Conservation (phyloP, 805 yeast genomes). For the Blastobotrys parvus region DNA sequence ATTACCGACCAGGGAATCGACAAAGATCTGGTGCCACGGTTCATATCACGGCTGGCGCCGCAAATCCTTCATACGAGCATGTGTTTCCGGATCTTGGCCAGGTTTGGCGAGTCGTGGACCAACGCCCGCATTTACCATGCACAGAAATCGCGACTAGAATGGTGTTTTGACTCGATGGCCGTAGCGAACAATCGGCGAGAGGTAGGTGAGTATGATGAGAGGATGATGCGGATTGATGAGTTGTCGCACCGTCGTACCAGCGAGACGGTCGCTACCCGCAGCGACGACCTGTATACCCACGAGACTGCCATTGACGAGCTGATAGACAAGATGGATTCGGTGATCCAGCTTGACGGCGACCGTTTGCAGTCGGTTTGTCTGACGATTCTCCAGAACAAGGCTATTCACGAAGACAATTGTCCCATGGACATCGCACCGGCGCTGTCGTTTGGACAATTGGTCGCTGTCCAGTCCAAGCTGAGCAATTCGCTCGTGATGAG, state of each 20-base stretch:
- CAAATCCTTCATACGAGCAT: background rate
- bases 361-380: background rate
- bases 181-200: background rate
- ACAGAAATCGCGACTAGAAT: background rate
- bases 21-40: too few species aligned
- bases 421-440: background rate
- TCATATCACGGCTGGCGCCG: background rate
- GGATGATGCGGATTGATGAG: background rate
- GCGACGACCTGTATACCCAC: background rate
- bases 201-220: background rate
- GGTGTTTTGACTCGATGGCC: slow-evolving; percentile 1
- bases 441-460: background rate
- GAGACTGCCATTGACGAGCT: background rate
- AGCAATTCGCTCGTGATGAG: slow-evolving; percentile 2
- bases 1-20: background rate
- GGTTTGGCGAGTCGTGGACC: slow-evolving; percentile 1
- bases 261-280: background rate
- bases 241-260: background rate
- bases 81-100: background rate
- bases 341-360: background rate
- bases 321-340: background rate
- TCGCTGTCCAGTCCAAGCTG: background rate
- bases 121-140: background rate
- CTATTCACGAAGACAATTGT: background rate
- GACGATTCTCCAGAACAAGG: background rate